A percentile compares a stretch with the other conserved stretches of the same genome.
These are phyloP conservation scores for Aspergillus sp. DNA, from an alignment of 2,329 filamentous ascomycete genomes.

Conservation along the genomic window DNA sequence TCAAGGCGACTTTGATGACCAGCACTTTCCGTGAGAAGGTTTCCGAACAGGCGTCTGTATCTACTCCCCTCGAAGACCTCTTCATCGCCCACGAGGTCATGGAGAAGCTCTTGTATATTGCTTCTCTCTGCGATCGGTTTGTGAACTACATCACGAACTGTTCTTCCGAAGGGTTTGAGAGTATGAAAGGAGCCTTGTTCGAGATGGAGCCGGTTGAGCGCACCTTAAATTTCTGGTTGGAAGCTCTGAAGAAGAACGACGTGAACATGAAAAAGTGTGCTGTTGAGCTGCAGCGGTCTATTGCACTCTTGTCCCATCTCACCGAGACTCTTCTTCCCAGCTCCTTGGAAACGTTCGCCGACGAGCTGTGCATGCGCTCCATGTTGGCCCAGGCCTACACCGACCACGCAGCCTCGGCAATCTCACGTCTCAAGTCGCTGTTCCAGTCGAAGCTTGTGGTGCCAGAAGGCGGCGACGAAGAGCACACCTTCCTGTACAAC, in stretches of 20 bases:
- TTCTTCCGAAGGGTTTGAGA: constrained; percentile 73
- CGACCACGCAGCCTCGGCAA: constrained; percentile 71
- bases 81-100: constrained; percentile 79
- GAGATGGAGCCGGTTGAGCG: constrained; percentile 92
- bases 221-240: constrained; percentile 84
- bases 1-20: constrained; percentile 80
- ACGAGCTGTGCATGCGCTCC: constrained; percentile 76
- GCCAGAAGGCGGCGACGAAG: constrained; percentile 65
- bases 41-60: constrained; percentile 65
- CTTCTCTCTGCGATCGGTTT: constrained; percentile 80
- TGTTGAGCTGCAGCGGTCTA: constrained; percentile 77
- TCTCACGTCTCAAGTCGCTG: constrained; percentile 65
- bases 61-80: constrained; percentile 70
- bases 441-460: constrained; percentile 65
- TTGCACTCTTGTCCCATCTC: constrained; percentile 84
- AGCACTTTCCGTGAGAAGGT: constrained; percentile 78
- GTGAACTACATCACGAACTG: constrained; percentile 77
- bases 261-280: constrained; percentile 82
- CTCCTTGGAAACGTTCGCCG: constrained; percentile 71
- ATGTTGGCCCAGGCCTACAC: constrained; percentile 77
- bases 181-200: constrained; percentile 76
- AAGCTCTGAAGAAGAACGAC: constrained; percentile 78
- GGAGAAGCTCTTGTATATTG: constrained; percentile 83
- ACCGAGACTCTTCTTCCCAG: constrained; percentile 75
- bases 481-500: constrained; percentile 67